These are phyloP conservation scores for Physcia stellaris DNA, from an alignment of 495 filamentous ascomycete species.

Conservation along the genomic window DNA sequence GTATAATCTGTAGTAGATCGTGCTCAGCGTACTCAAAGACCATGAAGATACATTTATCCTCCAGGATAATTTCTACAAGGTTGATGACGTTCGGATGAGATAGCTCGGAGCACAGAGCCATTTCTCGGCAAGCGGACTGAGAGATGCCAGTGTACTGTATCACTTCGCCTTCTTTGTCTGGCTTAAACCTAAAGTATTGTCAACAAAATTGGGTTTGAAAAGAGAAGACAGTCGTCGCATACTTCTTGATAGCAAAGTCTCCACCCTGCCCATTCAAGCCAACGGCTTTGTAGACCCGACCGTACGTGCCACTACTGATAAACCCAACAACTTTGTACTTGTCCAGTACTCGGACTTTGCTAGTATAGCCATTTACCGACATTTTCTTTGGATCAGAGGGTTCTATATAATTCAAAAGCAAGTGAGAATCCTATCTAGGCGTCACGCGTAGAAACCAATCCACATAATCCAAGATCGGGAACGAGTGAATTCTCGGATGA, in stretches of 20 bases:
- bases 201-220: conserved; percentile 3
- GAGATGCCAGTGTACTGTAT: conserved; percentile 95
- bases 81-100: conserved; percentile 81
- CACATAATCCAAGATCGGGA: too few relatives aligned
- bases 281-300: conserved; percentile 89
- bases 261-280: conserved; percentile 60
- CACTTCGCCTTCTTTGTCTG: conserved; percentile 92
- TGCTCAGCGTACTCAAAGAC: conserved; percentile 98
- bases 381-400: conserved; percentile 26
- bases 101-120: conserved; percentile 94
- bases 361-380: conserved; percentile 47
- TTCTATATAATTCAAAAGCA: conserved; percentile 15
- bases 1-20: conserved; percentile 94
- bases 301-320: conserved; percentile 98
- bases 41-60: conserved; percentile 99
- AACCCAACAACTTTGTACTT: conserved; percentile 94
- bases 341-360: conserved; percentile 79
- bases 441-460: neutral
- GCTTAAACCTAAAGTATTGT: conserved; percentile 66
- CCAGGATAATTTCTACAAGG: conserved; percentile 88
- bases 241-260: conserved; percentile 96
- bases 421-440: neutral
- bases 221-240: conserved; percentile 1
- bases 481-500: too few relatives aligned
- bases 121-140: conserved; percentile 92